Evolutionary conservation across 192 early-diverging fungal species (phyloP).

Genomic region (Phycomyces blakesleeanus): DNA sequence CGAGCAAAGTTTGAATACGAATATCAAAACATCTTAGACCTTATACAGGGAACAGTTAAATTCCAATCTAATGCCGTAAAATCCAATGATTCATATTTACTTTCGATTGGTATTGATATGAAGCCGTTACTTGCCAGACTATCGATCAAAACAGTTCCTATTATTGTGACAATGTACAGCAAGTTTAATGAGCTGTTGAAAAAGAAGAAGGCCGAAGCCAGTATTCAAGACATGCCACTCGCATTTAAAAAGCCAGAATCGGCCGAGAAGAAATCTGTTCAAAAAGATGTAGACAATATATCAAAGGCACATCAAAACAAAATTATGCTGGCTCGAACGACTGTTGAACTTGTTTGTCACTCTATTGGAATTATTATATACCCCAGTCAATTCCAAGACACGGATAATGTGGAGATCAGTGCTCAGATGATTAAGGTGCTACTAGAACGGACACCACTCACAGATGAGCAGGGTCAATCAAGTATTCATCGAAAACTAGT

Average conservation of each 20-base stretch:
- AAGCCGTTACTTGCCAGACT: conserved; percentile 22
- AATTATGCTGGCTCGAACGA: conserved; percentile 8
- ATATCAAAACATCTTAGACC: conserved; percentile 68
- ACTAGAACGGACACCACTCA: conserved; percentile 13
- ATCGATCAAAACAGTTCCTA: conserved; percentile 54
- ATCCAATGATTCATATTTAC: background rate
- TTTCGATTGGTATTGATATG: conserved; percentile 8
- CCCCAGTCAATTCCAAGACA: conserved; percentile 43
- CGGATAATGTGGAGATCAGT: conserved; percentile 38
- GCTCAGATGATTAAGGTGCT: conserved; percentile 21
- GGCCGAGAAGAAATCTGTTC: background rate
- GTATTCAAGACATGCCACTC: background rate
- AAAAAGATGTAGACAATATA: background rate
- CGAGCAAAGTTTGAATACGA: conserved; percentile 67
- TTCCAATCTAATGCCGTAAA: conserved; percentile 4
- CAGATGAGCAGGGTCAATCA: background rate
- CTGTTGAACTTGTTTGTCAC: background rate
- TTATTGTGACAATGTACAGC: conserved; percentile 46
- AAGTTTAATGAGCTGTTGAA: conserved; percentile 48
- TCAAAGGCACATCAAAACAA: background rate
- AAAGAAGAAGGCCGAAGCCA: conserved; percentile 47
- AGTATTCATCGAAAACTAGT: conserved; percentile 18
- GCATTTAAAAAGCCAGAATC: background rate
- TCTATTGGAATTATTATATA: conserved; percentile 32
- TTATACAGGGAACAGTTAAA: conserved; percentile 52